Base-by-base conservation (phyloP, 1,139 yeast genomes). In the Komagataea norvegica region DNA sequence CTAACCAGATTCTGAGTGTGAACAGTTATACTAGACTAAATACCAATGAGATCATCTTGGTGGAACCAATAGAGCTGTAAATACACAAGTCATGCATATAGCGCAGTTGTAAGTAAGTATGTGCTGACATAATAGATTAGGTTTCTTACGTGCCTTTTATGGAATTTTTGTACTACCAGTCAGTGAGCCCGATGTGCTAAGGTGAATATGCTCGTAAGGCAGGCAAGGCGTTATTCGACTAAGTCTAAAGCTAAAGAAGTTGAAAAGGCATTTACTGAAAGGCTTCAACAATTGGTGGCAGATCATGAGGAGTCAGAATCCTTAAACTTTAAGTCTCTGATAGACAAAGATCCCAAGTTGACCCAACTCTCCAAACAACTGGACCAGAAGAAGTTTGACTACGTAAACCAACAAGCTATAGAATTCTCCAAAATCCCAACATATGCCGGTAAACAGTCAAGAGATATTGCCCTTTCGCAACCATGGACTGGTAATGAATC, bases 401-500 rank as follows among this genome's bases (percentile, higher is more conserved):
- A 21, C 10, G 23, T 17, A 1, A 52, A 70, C 42, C 72, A 68
- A 37, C 51, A 53, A n/a, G 62, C 62, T 16, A 57, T 74, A 26
- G 62, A 64, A 22, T 43, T 62, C 30, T 48, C 68, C 16, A 59
- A 61, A 41, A 43, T 73, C 9, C 77, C 79, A 1, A 33, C 42
- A 0, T 60, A 58, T 46, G 72, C 74, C 0, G 68, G 74, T 34
- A 73, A 71, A 40, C 78, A 73, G 29, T 68, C 78, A 0, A 60
- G 65, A 40, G 79, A 76, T 1, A 62, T 74, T 3, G 87, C 87
- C 1, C 54, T 63, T 38, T 54, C 74, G 0, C 50, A 51, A 19
- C 86, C 89, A 0, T 87, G 95, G 95, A 64, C 61, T 0, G 95
- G 95, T 0, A 55, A 62, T 1, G 94, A 85, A 49, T 47, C 65